These are phyloP conservation scores for Debaryomyces fabryi DNA, from an alignment of 1,139 yeast genomes.

Conservation along the genomic window DNA sequence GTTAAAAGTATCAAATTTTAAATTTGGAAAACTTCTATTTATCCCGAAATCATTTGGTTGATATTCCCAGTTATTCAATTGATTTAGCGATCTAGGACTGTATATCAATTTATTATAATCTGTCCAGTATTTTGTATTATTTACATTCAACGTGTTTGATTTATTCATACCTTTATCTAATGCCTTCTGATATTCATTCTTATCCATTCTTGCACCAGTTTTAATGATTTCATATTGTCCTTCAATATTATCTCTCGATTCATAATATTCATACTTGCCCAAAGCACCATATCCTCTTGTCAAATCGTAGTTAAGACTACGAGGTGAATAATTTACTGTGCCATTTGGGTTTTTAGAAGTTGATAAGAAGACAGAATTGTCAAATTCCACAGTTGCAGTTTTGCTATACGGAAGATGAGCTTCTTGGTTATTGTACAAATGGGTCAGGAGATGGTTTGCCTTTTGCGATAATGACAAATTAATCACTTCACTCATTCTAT, in stretches of 20 bases:
- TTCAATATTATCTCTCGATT: slow-evolving; percentile 16
- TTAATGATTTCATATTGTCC: slow-evolving; percentile 17
- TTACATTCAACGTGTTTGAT: slow-evolving; percentile 32
- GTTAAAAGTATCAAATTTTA: slow-evolving; percentile 29
- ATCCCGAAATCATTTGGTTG: slow-evolving; percentile 18
- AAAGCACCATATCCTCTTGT: slow-evolving; percentile 66
- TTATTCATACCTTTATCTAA: slow-evolving; percentile 52
- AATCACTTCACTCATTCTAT: slow-evolving; percentile 67
- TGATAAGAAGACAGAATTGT: slow-evolving; percentile 34
- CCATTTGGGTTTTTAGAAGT: slow-evolving; percentile 41
- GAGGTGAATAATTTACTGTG: slow-evolving; percentile 70
- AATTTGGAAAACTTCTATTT: slow-evolving; percentile 33
- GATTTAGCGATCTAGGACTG: slow-evolving; percentile 60
- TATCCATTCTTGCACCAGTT: slow-evolving; percentile 23
- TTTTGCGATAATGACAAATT: slow-evolving; percentile 70
- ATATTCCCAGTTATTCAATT: slow-evolving; percentile 58
- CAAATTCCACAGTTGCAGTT: slow-evolving; percentile 29
- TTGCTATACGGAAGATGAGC: slow-evolving; percentile 57
- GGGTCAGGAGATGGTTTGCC: slow-evolving; percentile 75
- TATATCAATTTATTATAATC: slow-evolving; percentile 74
- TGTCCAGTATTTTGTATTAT: slow-evolving; percentile 71
- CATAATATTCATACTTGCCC: slow-evolving; percentile 54
- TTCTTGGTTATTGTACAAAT: slow-evolving; percentile 80
- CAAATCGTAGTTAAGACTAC: slow-evolving; percentile 79
- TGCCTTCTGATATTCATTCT: slow-evolving; percentile 62